Base-by-base conservation (phyloP, 2,329 filamentous ascomycete species). In the Neonectria punicea region DNA sequence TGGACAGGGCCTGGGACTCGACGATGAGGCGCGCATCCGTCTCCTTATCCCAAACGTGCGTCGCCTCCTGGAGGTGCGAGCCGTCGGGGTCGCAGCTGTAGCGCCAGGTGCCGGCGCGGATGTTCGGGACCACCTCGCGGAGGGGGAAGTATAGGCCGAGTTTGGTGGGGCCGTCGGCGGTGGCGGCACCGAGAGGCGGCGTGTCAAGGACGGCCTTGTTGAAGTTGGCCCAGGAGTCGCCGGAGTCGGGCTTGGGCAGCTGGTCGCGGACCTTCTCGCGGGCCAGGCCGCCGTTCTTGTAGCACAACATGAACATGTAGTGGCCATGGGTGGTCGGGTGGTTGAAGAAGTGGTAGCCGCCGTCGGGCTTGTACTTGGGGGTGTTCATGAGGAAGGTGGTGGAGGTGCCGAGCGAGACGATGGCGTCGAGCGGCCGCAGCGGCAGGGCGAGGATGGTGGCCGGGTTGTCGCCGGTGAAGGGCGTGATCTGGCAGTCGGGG, bases 251-350 rank as follows among this genome's bases (percentile, higher is more conserved):
- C 22, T 82, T 79, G 44, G 93, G 91, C 57, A 98, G 88, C 0
- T 88, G 85, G 76, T 99, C 93, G 59, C 96, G 92, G 67, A 98
- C 89, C 74, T 92, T 90, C 78, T 99, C 96, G 49, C 96, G 92
- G 2, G 96, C 95, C 1, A 98, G 89, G 2, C 94, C 94, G 71
- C 96, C 96, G 81, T 99, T 99, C 82, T 98, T 98, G 85, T 98
- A 99, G 86, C 96, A 99, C 39, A 99, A 89, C 96, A 99, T 99
- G 81, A 99, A 98, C 96, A 99, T 98, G 86, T 97, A 98, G 65
- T 98, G 87, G 1, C 92, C 93, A 0, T 90, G 83, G 1, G 93
- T 97, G 49, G 94, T 96, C 1, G 96, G 96, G 80, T 98, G 94
- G 83, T 98, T 97, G 88, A 98, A 97, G 85, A 98, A 97, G 83